Base-by-base conservation (phyloP, 805 yeast species). In the Komagataella pseudopastoris region DNA sequence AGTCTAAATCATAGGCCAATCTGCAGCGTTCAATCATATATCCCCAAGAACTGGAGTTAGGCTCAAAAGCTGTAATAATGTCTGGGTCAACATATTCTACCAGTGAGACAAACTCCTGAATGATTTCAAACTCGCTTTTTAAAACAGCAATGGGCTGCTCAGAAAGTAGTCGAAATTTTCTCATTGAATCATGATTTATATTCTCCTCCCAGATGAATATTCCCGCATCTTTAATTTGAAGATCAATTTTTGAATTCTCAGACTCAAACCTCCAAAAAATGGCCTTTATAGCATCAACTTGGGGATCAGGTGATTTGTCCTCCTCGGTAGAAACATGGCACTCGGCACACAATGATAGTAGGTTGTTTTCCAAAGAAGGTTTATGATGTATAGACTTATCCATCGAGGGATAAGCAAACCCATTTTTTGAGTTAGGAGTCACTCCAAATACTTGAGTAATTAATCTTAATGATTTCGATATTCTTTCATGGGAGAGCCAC, bases 11-110 rank as follows among this genome's bases (percentile, higher is more conserved):
- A 58, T 72, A 72, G 1, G 60, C 65, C 0, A 53, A 54, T 16
- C 69, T 62, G 52, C 77, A 74, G 48, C 99, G 63, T 50, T 86
- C 91, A 23, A 86, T 72, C 0, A 91, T 51, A 59, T 86, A 93
- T 0, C 98, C 98, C 98, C 98, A 91, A 0, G 97, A 87, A 0
- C 76, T 59, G 1, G 81, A 67, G 55, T 87, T 85, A 5, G 88
- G 74, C 59, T 93, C 99, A 62, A 76, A 93, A 0, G 97, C 98
- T 0, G 87, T 74, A 5, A 93, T 60, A 30, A 93, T 78, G 62
- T 93, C 99, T 0, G 98, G 97, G 60, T 93, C 98, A 50, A 80
- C 71, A 2, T 69, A 57, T 17, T 80, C 74, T 0, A 87, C 81
- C 14, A 84, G 55, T 1, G 74, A 71, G 0, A 81, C 66, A 6